Evolutionary conservation across 352 stramenopile genomes (phyloP).

Genomic region (Thraustotheca clavata): DNA sequence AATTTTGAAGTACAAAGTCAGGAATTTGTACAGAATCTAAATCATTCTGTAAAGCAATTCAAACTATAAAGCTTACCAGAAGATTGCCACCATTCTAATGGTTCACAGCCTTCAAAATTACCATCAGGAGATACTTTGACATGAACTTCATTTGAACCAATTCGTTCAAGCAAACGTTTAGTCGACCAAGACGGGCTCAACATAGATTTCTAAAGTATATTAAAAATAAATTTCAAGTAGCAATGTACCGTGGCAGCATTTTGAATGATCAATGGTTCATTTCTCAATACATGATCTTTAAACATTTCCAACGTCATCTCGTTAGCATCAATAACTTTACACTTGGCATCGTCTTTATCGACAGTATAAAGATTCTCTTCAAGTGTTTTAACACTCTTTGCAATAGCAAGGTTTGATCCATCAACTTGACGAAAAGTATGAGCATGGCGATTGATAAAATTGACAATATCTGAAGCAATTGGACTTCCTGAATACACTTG

Average conservation of each 20-base stretch:
- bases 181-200: slow-evolving; percentile 7
- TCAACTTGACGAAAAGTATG: not conserved
- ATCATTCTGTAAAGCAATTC: not conserved
- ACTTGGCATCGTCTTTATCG: not conserved
- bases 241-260: not conserved
- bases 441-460: slow-evolving; percentile 8
- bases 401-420: not conserved
- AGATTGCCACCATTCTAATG: slow-evolving; percentile 16
- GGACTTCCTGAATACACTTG: not conserved
- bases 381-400: not conserved
- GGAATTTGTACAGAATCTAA: slow-evolving; percentile 4
- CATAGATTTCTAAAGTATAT: not conserved
- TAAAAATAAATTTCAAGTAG: not conserved
- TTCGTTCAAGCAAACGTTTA: slow-evolving; percentile 9
- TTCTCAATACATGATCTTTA: slow-evolving; percentile 7
- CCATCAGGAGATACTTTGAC: slow-evolving; percentile 18
- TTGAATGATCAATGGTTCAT: slow-evolving; percentile 16
- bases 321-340: not conserved
- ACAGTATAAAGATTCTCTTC: not conserved
- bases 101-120: slow-evolving; percentile 22
- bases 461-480: not conserved
- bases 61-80: not conserved
- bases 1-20: not conserved
- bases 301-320: slow-evolving; percentile 9
- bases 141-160: slow-evolving; percentile 17